phyloP scores from a whole-genome alignment of 2,329 filamentous ascomycete species.

The Phyllosticta citriasiana region DNA sequence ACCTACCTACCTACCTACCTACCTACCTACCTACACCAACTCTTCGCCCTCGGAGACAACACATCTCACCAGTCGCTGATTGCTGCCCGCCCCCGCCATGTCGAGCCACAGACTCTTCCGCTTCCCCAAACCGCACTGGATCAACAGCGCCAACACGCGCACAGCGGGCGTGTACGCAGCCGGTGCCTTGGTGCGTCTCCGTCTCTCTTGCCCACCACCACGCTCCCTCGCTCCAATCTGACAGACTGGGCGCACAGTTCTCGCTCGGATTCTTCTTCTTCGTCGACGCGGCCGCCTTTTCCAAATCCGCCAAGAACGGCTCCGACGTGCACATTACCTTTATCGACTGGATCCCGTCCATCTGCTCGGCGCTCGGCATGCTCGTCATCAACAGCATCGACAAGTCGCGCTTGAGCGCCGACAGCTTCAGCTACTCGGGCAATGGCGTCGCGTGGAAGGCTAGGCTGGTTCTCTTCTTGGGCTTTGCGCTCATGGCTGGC shows the following conservation, averaged over 20 bases:
- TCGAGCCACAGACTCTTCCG: constrained; percentile 52
- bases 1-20: background rate
- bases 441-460: constrained; percentile 63
- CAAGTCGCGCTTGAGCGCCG: constrained; percentile 53
- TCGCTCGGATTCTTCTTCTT: constrained; percentile 60
- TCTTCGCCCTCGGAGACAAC: too few species aligned
- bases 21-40: background rate
- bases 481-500: constrained; percentile 59
- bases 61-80: background rate
- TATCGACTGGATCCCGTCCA: constrained; percentile 62
- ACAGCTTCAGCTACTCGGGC: constrained; percentile 55
- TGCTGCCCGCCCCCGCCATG: constrained; percentile 19
- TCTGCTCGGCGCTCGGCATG: constrained; percentile 61
- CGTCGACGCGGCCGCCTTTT: constrained; percentile 56
- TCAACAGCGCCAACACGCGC: constrained; percentile 54
- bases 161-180: constrained; percentile 57
- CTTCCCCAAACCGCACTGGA: constrained; percentile 56
- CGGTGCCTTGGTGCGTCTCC: constrained; percentile 50
- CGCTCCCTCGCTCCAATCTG: too few species aligned
- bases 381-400: constrained; percentile 64
- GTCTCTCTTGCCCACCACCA: constrained; percentile 1
- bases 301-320: constrained; percentile 51
- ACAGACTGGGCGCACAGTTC: constrained; percentile 40
- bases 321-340: constrained; percentile 56
- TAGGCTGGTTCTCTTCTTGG: constrained; percentile 56